Evolutionary conservation across 805 yeast genomes (phyloP), one percentile per base, ranked within the genome.

Genomic region (Nakazawaea anatomiae): DNA sequence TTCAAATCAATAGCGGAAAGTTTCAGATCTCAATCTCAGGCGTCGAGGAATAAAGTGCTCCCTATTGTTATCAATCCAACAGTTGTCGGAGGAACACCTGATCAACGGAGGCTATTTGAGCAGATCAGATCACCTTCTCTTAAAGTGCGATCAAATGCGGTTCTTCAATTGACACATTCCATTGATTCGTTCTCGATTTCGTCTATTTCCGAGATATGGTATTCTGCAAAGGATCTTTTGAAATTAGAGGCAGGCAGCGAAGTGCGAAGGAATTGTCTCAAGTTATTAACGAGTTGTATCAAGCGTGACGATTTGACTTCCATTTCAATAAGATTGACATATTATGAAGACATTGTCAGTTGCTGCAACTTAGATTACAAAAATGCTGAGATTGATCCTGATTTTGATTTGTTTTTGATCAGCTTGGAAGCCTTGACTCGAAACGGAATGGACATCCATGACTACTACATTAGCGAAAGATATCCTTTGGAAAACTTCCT

Each of bases 121-220:
- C 52, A 53, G 9, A 48, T 67, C 28, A 53, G 55, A 11, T 46
- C 56, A 18, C 65, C 68, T 6, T 52, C 65, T 1, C 44, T 50
- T 0, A 29, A 40, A 8, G 67, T 61, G 18, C 67, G 83, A 54
- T 69, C 77, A 1, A 69, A 74, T 1, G 82, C 86, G 0, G 82
- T 87, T 0, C 70, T 69, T 2, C 64, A 73, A 25, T 64, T 89
- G 41, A 67, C 77, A 6, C 73, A 73, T 2, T 70, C 80, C 3
- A 64, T 88, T 2, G 74, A 74, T 27, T 76, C 73, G 45, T 74
- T 73, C 46, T 70, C 83, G 3, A 74, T 82, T 2, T 72, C 83
- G 0, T 76, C 85, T 2, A 73, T 87, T 4, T 82, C 88, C 0
- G 90, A 86, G 54, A 72, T 88, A 1, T 89, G 96, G 96, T 80